Evolutionary conservation across 805 yeast genomes (phyloP).

Genomic region (Barnettozyma wickerhamii): DNA sequence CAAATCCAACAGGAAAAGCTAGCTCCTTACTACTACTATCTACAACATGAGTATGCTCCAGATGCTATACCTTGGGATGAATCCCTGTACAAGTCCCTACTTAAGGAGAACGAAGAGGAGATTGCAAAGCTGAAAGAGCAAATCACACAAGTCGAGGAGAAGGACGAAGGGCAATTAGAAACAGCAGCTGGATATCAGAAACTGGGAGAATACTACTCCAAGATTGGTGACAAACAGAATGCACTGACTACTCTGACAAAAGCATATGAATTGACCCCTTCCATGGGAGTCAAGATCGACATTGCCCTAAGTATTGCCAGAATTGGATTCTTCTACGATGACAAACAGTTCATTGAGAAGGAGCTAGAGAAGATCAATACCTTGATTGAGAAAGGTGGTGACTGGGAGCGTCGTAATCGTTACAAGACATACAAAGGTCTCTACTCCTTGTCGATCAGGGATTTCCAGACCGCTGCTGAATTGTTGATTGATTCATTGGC

Average conservation of each 20-base stretch:
- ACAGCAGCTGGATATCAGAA: constrained; percentile 69
- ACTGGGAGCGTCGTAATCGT: constrained; percentile 97
- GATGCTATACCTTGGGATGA: constrained; percentile 56
- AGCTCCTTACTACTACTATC: constrained; percentile 79
- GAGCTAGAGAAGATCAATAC: constrained; percentile 68
- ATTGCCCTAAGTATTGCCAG: constrained; percentile 76
- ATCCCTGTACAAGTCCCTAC: constrained; percentile 45
- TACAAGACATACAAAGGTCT: constrained; percentile 90
- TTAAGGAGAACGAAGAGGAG: constrained; percentile 49
- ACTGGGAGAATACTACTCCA: constrained; percentile 84
- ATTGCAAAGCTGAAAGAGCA: constrained; percentile 42
- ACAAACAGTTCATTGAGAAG: constrained; percentile 61
- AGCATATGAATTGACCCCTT: constrained; percentile 75
- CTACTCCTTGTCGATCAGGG: constrained; percentile 76
- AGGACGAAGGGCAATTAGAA: constrained; percentile 83
- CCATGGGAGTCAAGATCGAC: constrained; percentile 89
- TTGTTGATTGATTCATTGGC: constrained; percentile 87
- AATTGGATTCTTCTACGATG: constrained; percentile 85
- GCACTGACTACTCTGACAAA: constrained; percentile 64
- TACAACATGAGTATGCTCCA: constrained; percentile 43
- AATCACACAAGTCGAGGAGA: constrained; percentile 45
- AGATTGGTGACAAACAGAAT: constrained; percentile 73
- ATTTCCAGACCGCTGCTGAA: constrained; percentile 80
- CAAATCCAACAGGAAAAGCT: constrained; percentile 57
- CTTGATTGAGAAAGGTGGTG: constrained; percentile 94